phyloP scores from a whole-genome alignment of 2,329 filamentous ascomycete species.

The Xylaria sp. region DNA sequence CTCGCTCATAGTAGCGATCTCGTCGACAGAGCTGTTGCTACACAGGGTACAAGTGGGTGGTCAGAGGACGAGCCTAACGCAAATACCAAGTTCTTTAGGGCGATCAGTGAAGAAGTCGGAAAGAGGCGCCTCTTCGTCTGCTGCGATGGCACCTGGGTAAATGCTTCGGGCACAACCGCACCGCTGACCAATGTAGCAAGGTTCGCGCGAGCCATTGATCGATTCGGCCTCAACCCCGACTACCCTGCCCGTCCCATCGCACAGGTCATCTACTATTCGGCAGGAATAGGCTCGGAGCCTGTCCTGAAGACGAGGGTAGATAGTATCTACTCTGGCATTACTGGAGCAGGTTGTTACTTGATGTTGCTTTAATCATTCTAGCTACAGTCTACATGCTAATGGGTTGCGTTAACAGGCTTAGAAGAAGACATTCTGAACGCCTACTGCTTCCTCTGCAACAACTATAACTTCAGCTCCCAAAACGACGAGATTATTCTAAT shows the following conservation, averaged over 20 bases:
- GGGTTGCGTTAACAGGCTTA: conserved; percentile 7
- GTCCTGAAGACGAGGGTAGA: conserved; percentile 17
- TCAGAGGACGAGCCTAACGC: not conserved
- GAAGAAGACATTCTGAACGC: conserved; percentile 32
- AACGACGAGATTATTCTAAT: conserved; percentile 52
- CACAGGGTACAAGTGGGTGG: not conserved
- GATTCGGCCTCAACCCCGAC: conserved; percentile 19
- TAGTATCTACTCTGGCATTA: conserved; percentile 26
- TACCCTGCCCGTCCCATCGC: not conserved
- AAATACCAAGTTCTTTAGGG: conserved; percentile 15
- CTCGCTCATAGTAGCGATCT: conserved; percentile 21
- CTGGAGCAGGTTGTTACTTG: conserved; percentile 23
- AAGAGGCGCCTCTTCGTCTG: conserved; percentile 36
- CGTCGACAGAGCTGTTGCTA: conserved; percentile 5
- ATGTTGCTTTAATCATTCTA: not conserved
- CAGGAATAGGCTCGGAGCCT: conserved; percentile 31
- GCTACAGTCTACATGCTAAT: not conserved
- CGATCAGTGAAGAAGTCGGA: conserved; percentile 15
- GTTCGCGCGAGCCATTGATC: conserved; percentile 33
- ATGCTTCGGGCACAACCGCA: conserved; percentile 26
- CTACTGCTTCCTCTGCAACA: conserved; percentile 37
- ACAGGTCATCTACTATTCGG: conserved; percentile 34
- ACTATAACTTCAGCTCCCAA: conserved; percentile 31
- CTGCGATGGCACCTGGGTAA: conserved; percentile 38
- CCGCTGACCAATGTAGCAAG: conserved; percentile 38